Evolutionary conservation across 176 grass and related monocot species (phyloP).

Genomic region (Rhynchospora tenuis): DNA sequence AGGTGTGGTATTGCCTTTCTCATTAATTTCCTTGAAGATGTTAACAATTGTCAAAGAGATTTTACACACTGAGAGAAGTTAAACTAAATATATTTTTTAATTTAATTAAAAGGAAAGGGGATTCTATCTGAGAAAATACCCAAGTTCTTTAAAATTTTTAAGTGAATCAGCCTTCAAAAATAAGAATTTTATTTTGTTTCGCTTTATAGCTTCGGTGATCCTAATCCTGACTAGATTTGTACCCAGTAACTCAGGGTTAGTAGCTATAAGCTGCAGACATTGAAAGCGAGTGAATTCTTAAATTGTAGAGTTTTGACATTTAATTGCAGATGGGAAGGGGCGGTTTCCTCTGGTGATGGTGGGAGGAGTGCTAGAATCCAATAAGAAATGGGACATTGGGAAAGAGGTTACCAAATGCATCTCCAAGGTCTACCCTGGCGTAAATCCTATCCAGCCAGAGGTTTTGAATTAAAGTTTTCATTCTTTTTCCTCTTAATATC

Average conservation of each 20-base stretch:
- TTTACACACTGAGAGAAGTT: neutral
- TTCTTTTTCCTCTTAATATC: neutral
- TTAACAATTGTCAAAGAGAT: neutral
- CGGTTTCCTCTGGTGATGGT: slow-evolving; percentile 91
- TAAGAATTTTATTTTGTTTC: neutral
- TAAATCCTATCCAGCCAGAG: slow-evolving; percentile 65
- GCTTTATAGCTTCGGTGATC: neutral
- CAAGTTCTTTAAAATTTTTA: neutral
- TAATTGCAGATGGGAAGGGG: slow-evolving; percentile 73
- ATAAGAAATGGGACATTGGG: slow-evolving; percentile 85
- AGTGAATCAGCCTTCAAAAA: no score
- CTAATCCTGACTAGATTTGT: neutral
- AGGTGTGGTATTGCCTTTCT: slow-evolving; percentile 38
- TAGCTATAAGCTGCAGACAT: neutral
- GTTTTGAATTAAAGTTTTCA: slow-evolving; percentile 20
- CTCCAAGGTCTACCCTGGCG: slow-evolving; percentile 67
- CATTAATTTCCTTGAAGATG: neutral
- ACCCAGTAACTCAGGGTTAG: neutral
- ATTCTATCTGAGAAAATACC: neutral
- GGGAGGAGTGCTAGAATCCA: slow-evolving; percentile 90
- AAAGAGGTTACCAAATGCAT: slow-evolving; percentile 75
- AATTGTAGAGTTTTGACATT: slow-evolving; percentile 8
- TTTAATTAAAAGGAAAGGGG: neutral
- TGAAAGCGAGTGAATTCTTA: neutral
- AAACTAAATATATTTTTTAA: neutral